These are phyloP conservation scores for Cutaneotrichosporon daszewskae DNA, from an alignment of 1,284 basidiomycete genomes.

Conservation along the genomic window DNA sequence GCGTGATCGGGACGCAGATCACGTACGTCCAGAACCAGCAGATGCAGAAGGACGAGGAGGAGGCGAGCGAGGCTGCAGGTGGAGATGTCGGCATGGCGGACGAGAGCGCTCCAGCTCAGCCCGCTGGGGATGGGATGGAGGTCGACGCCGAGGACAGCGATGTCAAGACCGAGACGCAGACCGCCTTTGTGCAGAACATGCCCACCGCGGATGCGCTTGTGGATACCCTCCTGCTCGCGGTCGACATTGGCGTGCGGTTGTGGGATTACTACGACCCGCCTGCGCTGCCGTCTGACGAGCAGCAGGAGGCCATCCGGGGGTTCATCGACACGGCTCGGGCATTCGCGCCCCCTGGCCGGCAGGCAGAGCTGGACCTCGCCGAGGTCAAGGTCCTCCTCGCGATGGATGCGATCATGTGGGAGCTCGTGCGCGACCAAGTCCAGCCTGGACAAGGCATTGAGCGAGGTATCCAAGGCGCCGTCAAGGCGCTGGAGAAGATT, in stretches of 20 bases:
- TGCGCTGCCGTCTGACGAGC: slow-evolving; percentile 24
- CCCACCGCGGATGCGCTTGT: slow-evolving; percentile 40
- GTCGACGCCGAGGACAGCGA: slow-evolving; percentile 50
- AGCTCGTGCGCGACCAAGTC: slow-evolving; percentile 28
- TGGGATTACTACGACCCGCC: slow-evolving; percentile 31
- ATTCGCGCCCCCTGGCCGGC: slow-evolving; percentile 22
- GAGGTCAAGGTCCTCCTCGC: slow-evolving; percentile 39
- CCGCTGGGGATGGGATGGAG: too few relatives aligned
- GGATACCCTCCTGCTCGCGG: slow-evolving; percentile 33
- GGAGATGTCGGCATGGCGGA: neutral
- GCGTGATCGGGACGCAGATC: slow-evolving; percentile 37
- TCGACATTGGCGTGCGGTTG: slow-evolving; percentile 33
- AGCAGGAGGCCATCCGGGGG: slow-evolving; percentile 28
- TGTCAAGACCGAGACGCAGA: slow-evolving; percentile 8
- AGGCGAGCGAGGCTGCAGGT: slow-evolving; percentile 3
- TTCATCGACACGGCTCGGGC: slow-evolving; percentile 28
- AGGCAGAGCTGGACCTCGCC: slow-evolving; percentile 39
- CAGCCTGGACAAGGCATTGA: slow-evolving; percentile 23
- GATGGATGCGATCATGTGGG: slow-evolving; percentile 40
- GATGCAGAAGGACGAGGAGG: slow-evolving; percentile 8
- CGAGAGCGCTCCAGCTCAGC: too few relatives aligned
- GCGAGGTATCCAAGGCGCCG: slow-evolving; percentile 29
- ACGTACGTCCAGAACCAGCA: slow-evolving; percentile 14
- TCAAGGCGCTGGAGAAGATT: slow-evolving; percentile 25
- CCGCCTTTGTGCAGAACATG: slow-evolving; percentile 46